Conservation (phyloP, 768 basidiomycete genomes). For the Mycena polygramma region DNA sequence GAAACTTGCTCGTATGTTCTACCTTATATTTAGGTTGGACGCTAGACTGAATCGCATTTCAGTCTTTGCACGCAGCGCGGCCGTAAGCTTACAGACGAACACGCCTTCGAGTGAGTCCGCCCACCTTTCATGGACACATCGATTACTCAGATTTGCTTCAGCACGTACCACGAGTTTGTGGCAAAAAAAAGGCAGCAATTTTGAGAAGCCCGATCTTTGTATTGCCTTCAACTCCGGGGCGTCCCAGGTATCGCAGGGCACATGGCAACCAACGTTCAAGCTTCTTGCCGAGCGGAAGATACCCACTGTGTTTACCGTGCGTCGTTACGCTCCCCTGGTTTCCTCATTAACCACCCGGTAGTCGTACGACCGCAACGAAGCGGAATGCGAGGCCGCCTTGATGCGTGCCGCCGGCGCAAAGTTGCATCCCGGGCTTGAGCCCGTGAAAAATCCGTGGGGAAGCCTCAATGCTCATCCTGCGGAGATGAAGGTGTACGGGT, state of each 20-base stretch:
- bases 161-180: background rate
- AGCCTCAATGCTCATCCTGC: background rate
- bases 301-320: background rate
- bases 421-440: background rate
- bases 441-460: background rate
- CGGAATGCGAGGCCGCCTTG: background rate
- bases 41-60: background rate
- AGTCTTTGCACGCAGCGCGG: constrained; percentile 24
- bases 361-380: background rate
- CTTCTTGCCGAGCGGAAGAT: background rate
- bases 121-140: too few species aligned
- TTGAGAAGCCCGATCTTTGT: background rate
- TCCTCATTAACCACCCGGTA: background rate
- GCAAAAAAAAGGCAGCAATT: background rate
- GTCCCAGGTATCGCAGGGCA: background rate
- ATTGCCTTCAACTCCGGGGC: background rate
- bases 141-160: background rate
- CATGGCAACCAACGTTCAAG: background rate
- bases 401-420: background rate
- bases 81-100: constrained; percentile 30
- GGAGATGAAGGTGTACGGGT: background rate
- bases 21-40: background rate
- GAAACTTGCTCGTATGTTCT: constrained; percentile 24
- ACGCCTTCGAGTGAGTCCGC: background rate
- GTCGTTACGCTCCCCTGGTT: background rate